phyloP scores from a whole-genome alignment of 1,139 yeast genomes.

The Geotrichum europaeum region DNA sequence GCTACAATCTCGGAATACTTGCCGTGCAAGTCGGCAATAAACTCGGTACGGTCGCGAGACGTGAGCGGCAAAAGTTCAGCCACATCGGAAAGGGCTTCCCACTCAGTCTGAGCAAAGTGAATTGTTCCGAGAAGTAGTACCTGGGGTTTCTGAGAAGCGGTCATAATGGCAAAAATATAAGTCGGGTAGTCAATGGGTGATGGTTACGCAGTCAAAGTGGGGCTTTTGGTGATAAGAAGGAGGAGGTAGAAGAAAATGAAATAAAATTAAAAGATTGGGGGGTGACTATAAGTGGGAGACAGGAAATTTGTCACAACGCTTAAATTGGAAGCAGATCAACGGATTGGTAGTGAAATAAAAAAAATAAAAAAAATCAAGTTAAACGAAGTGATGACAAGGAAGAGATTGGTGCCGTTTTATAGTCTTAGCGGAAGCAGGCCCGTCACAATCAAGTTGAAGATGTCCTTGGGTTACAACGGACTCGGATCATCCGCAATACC shows the following conservation, averaged over 20 bases:
- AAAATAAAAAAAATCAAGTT: not conserved
- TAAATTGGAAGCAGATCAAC: not conserved
- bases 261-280: not conserved
- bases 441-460: not conserved
- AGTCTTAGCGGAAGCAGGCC: not conserved
- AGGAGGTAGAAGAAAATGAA: not conserved
- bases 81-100: constrained; percentile 25
- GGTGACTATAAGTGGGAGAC: not conserved
- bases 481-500: not conserved
- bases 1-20: constrained; percentile 32
- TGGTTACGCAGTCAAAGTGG: not conserved
- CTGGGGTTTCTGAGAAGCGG: constrained; percentile 35
- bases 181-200: too few species aligned
- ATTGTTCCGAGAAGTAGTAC: constrained; percentile 27
- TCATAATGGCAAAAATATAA: not conserved
- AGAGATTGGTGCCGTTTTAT: not conserved
- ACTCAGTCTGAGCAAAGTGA: constrained; percentile 24
- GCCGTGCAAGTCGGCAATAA: constrained; percentile 31
- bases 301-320: not conserved
- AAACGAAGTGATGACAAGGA: not conserved
- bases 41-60: constrained; percentile 29
- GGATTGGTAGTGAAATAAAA: not conserved
- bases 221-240: too few species aligned
- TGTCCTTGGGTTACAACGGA: not conserved
- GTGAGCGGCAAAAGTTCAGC: constrained; percentile 22